phyloP scores from a whole-genome alignment of 2,329 filamentous ascomycete species.

The Cladophialophora carrionii region DNA sequence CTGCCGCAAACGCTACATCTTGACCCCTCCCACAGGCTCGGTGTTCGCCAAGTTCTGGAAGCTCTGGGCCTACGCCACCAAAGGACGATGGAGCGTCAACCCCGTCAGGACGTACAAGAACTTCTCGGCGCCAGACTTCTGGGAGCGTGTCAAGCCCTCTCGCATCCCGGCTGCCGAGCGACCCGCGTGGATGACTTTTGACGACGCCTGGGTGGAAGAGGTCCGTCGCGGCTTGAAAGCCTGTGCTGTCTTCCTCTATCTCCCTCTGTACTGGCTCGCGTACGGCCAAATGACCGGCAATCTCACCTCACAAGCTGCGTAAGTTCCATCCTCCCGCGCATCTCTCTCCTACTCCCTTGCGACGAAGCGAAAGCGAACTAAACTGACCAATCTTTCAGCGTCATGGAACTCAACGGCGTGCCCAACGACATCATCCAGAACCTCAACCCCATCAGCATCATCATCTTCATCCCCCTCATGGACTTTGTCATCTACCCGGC shows the following conservation, averaged over 20 bases:
- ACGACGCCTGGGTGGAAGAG: constrained; percentile 82
- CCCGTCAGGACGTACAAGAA: constrained; percentile 60
- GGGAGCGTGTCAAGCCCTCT: constrained; percentile 71
- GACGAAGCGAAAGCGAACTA: not conserved
- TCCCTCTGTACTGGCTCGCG: constrained; percentile 60
- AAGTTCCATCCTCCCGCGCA: not conserved
- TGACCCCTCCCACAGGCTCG: constrained; percentile 70
- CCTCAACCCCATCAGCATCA: constrained; percentile 57
- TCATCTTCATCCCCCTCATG: constrained; percentile 60
- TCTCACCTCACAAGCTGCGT: constrained; percentile 58
- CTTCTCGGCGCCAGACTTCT: constrained; percentile 63
- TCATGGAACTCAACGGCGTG: constrained; percentile 57
- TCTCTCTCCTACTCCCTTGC: too few species aligned
- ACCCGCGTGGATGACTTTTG: constrained; percentile 77
- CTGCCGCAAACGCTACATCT: constrained; percentile 65
- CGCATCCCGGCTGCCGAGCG: constrained; percentile 61
- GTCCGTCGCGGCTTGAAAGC: constrained; percentile 70
- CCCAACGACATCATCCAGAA: constrained; percentile 62
- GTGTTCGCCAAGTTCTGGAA: constrained; percentile 69
- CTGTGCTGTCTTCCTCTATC: constrained; percentile 69
- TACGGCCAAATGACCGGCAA: constrained; percentile 62
- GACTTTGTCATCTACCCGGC: constrained; percentile 58
- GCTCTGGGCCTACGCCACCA: constrained; percentile 64
- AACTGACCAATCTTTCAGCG: constrained; percentile 33
- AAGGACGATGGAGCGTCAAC: constrained; percentile 66